Evolutionary conservation across 2,329 filamentous ascomycete species (phyloP).

Genomic region (Elsinoe australis): DNA sequence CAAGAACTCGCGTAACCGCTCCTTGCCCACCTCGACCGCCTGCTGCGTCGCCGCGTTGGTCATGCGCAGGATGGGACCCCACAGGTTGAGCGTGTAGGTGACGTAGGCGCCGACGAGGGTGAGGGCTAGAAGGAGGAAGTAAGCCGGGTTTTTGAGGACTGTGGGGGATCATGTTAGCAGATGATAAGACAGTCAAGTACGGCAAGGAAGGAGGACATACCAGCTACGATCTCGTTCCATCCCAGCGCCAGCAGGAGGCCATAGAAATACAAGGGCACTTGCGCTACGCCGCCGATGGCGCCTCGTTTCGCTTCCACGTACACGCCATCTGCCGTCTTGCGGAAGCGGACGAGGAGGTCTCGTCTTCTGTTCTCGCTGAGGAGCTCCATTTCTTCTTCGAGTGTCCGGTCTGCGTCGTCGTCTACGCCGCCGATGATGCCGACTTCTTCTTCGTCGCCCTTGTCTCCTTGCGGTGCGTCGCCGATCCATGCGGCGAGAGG

Average conservation of each 20-base stretch:
- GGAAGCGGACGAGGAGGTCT: constrained; percentile 88
- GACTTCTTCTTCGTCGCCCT: constrained; percentile 82
- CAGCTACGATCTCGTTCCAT: constrained; percentile 97
- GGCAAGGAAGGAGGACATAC: constrained; percentile 47
- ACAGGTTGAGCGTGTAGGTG: constrained; percentile 87
- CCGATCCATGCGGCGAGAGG: constrained; percentile 83
- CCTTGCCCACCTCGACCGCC: constrained; percentile 84
- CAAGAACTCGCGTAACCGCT: constrained; percentile 81
- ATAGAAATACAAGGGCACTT: constrained; percentile 93
- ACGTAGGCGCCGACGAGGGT: constrained; percentile 71
- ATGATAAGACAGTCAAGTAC: not conserved
- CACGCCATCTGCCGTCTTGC: constrained; percentile 95
- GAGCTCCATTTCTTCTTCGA: constrained; percentile 96
- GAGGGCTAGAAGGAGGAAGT: constrained; percentile 82
- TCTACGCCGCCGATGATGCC: constrained; percentile 86
- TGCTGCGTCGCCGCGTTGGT: constrained; percentile 79
- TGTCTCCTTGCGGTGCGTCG: constrained; percentile 62
- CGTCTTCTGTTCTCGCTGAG: constrained; percentile 82
- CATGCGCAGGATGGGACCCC: constrained; percentile 95
- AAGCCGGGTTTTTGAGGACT: constrained; percentile 90
- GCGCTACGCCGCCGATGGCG: constrained; percentile 88
- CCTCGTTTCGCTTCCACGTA: constrained; percentile 97
- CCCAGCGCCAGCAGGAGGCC: constrained; percentile 78
- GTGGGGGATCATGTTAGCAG: constrained; percentile 5
- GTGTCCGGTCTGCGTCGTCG: constrained; percentile 76